These are phyloP conservation scores for Blastobotrys americana DNA, from an alignment of 805 yeast genomes.

Conservation along the genomic window DNA sequence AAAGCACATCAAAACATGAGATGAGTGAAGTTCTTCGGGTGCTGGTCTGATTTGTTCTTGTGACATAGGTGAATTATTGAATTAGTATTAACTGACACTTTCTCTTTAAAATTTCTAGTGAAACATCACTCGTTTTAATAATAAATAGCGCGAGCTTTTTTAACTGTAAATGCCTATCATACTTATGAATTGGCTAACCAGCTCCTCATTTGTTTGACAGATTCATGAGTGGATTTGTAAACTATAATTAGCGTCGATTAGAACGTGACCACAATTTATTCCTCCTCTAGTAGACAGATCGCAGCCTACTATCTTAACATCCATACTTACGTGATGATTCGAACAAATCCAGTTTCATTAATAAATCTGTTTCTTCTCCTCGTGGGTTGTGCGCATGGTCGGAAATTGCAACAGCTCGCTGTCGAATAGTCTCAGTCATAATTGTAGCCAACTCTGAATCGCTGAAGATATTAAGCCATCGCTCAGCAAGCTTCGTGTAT, in stretches of 20 bases:
- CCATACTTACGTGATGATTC: constrained; percentile 34
- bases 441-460: constrained; percentile 56
- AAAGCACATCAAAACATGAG: too few species aligned
- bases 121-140: too few species aligned
- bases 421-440: constrained; percentile 46
- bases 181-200: too few species aligned
- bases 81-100: too few species aligned
- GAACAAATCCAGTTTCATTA: constrained; percentile 65
- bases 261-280: not conserved
- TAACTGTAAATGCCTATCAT: too few species aligned
- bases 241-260: constrained; percentile 10
- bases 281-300: not conserved
- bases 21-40: not conserved
- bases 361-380: constrained; percentile 41
- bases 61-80: too few species aligned
- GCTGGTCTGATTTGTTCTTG: too few species aligned
- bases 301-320: not conserved
- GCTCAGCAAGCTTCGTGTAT: constrained; percentile 61
- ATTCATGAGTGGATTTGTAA: constrained; percentile 20
- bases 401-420: constrained; percentile 63
- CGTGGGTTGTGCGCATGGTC: constrained; percentile 56
- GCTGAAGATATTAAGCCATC: constrained; percentile 69
- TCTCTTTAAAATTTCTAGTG: too few species aligned
- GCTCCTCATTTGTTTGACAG: constrained; percentile 35
- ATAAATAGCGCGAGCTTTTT: too few species aligned